Evolutionary conservation across 2,329 filamentous ascomycete genomes (phyloP), one percentile per base, ranked within the genome.

Genomic region (Ceratocystis albifundus): DNA sequence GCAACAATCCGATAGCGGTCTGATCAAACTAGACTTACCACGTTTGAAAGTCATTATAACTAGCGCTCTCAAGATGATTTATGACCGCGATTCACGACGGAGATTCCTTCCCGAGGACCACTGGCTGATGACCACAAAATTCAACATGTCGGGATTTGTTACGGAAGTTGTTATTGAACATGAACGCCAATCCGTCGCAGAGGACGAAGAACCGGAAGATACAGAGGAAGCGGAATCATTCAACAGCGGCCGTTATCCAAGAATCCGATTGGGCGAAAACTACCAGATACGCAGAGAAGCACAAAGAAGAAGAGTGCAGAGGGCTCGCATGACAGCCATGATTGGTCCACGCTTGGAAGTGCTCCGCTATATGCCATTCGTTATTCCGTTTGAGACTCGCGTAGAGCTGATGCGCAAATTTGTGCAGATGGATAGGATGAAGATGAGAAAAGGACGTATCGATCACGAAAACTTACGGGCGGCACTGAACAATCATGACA

Each of bases 341-440:
- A 85, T 96, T 68, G 90, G 88, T 0, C 93, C 94, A 0, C 87
- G 93, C 70, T 79, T 96, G 8, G 92, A 96, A 72, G 89, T 99
- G 4, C 76, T 99, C 63, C 88, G 94, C 70, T 95, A 97, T 72
- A 95, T 99, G 86, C 94, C 94, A 0, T 99, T 97, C 74, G 89
- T 93, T 70, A 94, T 99, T 57, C 94, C 93, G 0, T 99, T 99
- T 71, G 85, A 89, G 46, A 94, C 89, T 0, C 82, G 94, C 61
- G 94, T 99, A 3, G 85, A 91, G 73, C 93, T 97, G 28, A 97
- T 99, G 75, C 85, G 92, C 36, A 86, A 96, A 72, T 97, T 97
- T 71, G 59, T 65, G 25, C 77, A 84, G 36, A 79, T 92, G 3
- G 94, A 99, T 75, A 90, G 94, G 74, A 75, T 80, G 63, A 86